Base-by-base conservation (phyloP, 1,139 yeast species). In the Yamadazyma dendronema region DNA sequence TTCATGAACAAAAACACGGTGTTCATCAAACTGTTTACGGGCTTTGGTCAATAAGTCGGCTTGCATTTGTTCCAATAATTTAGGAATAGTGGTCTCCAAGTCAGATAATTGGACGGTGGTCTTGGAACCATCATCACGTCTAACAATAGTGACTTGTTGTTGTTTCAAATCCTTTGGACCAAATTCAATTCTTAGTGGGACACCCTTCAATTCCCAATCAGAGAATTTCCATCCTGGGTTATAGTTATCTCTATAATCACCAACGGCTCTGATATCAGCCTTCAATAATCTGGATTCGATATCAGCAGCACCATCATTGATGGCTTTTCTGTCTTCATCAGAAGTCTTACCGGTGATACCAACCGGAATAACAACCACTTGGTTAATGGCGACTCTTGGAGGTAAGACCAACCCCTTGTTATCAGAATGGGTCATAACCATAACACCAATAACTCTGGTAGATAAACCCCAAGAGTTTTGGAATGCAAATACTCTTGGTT, bases 401-500 rank as follows among this genome's bases (percentile, higher is more conserved):
- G 99, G 99, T 53, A 94, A 76, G 34, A 94, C 98, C 56, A 94
- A 76, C 61, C 99, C 99, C 74, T 89, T 90, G 75, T 94, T 90
- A 67, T 94, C 99, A 30, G 97, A 89, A 64, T 94, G 99, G 43
- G 89, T 81, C 99, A 94, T 94, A 44, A 88, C 85, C 98, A 92
- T 92, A 50, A 94, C 98, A 75, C 99, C 99, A 61, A 94, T 90
- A 48, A 85, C 95, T 69, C 99, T 88, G 45, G 99, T 94, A 33
- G 97, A 89, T 54, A 92, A 74, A 67, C 99, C 99, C 99, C 99
- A 94, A 9, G 97, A 90, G 75, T 94, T 94, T 72, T 94, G 99
- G 79, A 83, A 88, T 23, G 95, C 97, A 55, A 70, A 79, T 35
- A 89, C 71, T 69, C 87, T 86, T 59, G 94, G 94, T 61, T 85